phyloP scores from a whole-genome alignment of 306 rosid genomes.

The Ziziphus jujuba region DNA sequence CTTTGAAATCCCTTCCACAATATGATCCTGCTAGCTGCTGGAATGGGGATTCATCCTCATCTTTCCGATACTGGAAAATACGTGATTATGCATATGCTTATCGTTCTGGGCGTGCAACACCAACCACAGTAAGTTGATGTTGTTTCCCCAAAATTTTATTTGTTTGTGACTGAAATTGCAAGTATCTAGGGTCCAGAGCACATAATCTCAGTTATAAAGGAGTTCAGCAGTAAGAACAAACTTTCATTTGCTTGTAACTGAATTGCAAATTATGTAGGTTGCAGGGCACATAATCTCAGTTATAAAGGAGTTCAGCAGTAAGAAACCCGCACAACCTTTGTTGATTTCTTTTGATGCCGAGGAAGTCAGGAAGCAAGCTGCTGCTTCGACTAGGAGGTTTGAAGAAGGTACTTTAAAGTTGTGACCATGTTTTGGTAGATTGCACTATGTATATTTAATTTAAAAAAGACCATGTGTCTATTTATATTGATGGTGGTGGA shows the following conservation, averaged over 20 bases:
- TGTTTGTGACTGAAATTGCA: constrained; percentile 18
- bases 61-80: constrained; percentile 88
- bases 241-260: constrained; percentile 17
- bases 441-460: not conserved
- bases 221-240: constrained; percentile 40
- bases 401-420: constrained; percentile 59
- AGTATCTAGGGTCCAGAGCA: constrained; percentile 68
- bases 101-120: constrained; percentile 67
- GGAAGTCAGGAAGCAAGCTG: constrained; percentile 79
- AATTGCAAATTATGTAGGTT: constrained; percentile 40
- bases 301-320: constrained; percentile 53
- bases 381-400: constrained; percentile 83
- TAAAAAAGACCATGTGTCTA: not conserved
- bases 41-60: constrained; percentile 33
- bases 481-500: constrained; percentile 16
- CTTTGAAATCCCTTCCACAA: constrained; percentile 73
- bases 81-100: constrained; percentile 93
- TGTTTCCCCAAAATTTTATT: constrained; percentile 13
- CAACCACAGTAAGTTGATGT: constrained; percentile 57
- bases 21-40: constrained; percentile 57
- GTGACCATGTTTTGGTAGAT: not conserved
- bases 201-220: constrained; percentile 63
- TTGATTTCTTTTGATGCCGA: constrained; percentile 76
- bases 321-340: constrained; percentile 60
- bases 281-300: constrained; percentile 71